phyloP scores from a whole-genome alignment of 1,284 basidiomycete species.

The Gomphus sp. region DNA sequence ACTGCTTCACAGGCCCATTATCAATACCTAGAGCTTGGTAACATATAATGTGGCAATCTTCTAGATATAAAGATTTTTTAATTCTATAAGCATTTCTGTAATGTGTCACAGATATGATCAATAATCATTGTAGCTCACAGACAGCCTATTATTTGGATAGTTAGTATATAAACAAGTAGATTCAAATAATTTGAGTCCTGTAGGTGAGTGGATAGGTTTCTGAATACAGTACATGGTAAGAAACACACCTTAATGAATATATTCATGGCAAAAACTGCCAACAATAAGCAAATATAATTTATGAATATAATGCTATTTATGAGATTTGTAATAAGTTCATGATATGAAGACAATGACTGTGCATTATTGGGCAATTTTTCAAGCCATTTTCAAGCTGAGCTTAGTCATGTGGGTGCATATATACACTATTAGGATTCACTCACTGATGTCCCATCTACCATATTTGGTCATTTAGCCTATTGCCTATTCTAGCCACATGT shows the following conservation, averaged over 20 bases:
- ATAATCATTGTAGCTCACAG: conserved; percentile 98
- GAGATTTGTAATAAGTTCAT: too few species aligned
- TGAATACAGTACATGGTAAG: neutral
- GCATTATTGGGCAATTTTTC: too few species aligned
- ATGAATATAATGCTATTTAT: too few species aligned
- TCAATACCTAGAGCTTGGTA: conserved; percentile 92
- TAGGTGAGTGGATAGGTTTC: neutral
- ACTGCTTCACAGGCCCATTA: conserved; percentile 85
- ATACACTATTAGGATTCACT: too few species aligned
- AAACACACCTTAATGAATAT: conserved; percentile 75
- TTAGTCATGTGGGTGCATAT: too few species aligned
- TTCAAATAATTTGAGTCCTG: conserved; percentile 94
- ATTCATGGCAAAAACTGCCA: conserved; percentile 96
- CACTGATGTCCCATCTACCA: too few species aligned
- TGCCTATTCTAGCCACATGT: too few species aligned
- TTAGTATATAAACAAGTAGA: conserved; percentile 90
- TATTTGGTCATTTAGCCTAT: too few species aligned
- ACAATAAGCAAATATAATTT: conserved; percentile 15
- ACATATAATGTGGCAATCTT: conserved; percentile 96
- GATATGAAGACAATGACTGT: too few species aligned
- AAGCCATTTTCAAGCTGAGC: too few species aligned
- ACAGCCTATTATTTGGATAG: conserved; percentile 97
- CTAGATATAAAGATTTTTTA: conserved; percentile 92
- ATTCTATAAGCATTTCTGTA: conserved; percentile 85
- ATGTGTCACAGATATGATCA: conserved; percentile 92